Evolutionary conservation across 176 grass and related monocot species (phyloP), one percentile per base, ranked within the genome.

Genomic region (Rhynchospora breviuscula): DNA sequence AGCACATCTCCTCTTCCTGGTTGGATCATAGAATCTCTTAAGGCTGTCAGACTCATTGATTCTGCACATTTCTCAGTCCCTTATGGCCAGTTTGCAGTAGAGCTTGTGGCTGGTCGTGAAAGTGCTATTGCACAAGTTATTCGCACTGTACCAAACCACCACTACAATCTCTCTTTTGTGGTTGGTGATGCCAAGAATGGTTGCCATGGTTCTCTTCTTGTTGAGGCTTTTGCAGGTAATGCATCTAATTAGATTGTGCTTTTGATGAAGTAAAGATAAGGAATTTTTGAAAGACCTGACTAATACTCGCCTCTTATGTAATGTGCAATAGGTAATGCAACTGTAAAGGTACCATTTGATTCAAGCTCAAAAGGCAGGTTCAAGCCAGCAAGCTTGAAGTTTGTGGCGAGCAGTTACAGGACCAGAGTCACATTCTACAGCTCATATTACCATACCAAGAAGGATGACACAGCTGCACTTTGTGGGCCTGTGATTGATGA

Each of bases 61-160:
- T 90, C 91, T 5, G 91, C 80, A 0, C 93, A 99, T 80, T 99
- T 91, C 91, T 89, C 91, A 0, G 91, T 99, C 0, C 96, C 96
- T 0, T 66, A 72, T 0, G 96, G 96, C 17, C 51, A 95, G 70
- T 95, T 79, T 67, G 96, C 93, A 14, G 89, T 99, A 26, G 96
- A 99, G 91, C 93, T 99, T 15, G 96, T 99, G 18, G 93, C 96
- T 15, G 96, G 96, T 0, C 78, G 93, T 0, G 96, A 99, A 88
- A 95, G 96, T 79, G 96, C 96, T 14, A 99, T 99, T 82, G 96
- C 96, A 66, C 96, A 99, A 81, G 91, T 99, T 58, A 95, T 99
- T 79, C 87, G 96, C 68, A 99, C 96, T 6, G 91, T 89, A 17
- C 79, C 81, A 11, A 83, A 67, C 80, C 80, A 67, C 57, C 85